Base-by-base conservation (phyloP, 805 yeast species). In the Kazachstania viticola region DNA sequence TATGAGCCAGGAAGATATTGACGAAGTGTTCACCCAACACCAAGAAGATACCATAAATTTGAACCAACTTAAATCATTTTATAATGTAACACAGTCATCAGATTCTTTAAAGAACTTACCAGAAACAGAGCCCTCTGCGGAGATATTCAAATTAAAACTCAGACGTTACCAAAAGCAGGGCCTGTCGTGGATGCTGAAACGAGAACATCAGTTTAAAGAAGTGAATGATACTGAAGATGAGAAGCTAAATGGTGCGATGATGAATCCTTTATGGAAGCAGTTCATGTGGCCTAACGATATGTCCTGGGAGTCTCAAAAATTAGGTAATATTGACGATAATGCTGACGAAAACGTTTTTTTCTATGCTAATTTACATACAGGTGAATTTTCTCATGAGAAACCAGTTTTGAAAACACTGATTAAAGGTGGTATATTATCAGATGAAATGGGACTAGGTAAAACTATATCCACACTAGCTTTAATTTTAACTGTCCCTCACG, bases 361-460 rank as follows among this genome's bases (percentile, higher is more conserved):
- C 45, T 87, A 78, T 52, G 85, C 79, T 12, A 85, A 84, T 46
- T 53, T 81, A 36, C 79, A 76, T 48, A 73, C 79, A 34, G 95
- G 95, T 4, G 85, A 80, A 34, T 69, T 88, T 34, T 73, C 88
- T 1, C 43, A 71, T 12, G 67, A 69, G 15, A 73, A 69, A 38
- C 96, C 95, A 1, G 44, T 74, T 9, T 60, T 84, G 25, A 71
- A 66, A 36, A 64, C 76, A 2, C 47, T 68, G 14, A 67, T 77
- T 30, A 64, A 65, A 30, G 96, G 97, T 23, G 97, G 97, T 2
- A 80, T 87, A 14, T 59, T 87, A 12, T 94, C 96, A 0, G 97
- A 87, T 59, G 97, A 87, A 53, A 87, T 87, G 97, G 97, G 97
- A 0, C 63, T 87, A 7, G 97, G 97, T 27, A 87, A 87, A 50